These are phyloP conservation scores for Rubia yunnanensis DNA, from an alignment of 257 asterid species.

Conservation along the genomic window DNA sequence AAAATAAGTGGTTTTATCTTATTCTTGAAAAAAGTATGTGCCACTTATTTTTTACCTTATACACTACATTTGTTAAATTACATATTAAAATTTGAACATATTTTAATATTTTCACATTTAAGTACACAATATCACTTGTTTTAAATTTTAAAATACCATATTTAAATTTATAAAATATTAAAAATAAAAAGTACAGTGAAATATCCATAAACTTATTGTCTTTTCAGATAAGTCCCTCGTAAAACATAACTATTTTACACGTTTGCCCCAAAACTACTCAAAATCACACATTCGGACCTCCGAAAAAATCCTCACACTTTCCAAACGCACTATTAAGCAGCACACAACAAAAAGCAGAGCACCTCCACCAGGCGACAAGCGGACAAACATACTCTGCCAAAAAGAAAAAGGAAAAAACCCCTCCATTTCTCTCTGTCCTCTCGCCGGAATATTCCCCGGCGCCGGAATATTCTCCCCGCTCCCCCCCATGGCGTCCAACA, in stretches of 20 bases:
- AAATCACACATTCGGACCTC: background rate
- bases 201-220: no score
- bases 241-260: background rate
- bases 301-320: constrained; percentile 23
- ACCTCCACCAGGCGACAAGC: constrained; percentile 13
- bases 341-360: constrained; percentile 14
- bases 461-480: constrained; percentile 1
- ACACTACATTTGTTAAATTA: no score
- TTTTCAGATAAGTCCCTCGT: background rate
- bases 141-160: no score
- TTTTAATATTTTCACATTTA: no score
- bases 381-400: constrained; percentile 18
- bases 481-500: constrained; percentile 35
- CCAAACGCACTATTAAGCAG: constrained; percentile 14
- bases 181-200: no score
- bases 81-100: no score
- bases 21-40: no score
- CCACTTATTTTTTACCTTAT: no score
- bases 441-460: constrained; percentile 11
- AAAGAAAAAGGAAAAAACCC: background rate
- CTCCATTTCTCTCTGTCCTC: constrained; percentile 9
- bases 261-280: background rate
- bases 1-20: no score
- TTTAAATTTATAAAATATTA: no score
- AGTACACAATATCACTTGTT: no score